Conservation (phyloP, 352 stramenopile species). For the Elongisporangium prolatum region DNA sequence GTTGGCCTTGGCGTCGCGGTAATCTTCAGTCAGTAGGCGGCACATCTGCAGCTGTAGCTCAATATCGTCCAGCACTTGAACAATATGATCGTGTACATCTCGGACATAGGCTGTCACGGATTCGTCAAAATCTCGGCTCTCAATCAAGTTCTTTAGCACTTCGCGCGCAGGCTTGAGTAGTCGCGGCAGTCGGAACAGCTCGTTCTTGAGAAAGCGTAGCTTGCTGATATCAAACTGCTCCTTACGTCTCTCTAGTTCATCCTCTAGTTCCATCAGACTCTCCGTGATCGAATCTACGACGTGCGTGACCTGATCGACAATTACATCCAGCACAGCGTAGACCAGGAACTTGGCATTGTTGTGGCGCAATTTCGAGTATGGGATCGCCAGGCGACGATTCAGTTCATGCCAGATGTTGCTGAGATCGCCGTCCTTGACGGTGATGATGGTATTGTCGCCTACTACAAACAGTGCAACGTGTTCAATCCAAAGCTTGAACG, state of each 20-base stretch:
- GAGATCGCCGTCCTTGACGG: conserved; percentile 64
- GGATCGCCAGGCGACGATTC: conserved; percentile 63
- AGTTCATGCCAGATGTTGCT: conserved; percentile 74
- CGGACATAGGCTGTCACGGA: conserved; percentile 76
- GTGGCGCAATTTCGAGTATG: conserved; percentile 87
- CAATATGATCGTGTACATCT: conserved; percentile 82
- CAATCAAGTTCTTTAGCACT: conserved; percentile 81
- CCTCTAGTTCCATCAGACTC: conserved; percentile 72
- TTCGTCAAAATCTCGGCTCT: conserved; percentile 78
- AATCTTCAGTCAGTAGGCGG: conserved; percentile 71
- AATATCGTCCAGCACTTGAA: conserved; percentile 78
- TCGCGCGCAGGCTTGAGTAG: conserved; percentile 78
- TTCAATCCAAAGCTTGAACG: conserved; percentile 76
- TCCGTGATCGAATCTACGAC: conserved; percentile 77
- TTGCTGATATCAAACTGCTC: conserved; percentile 72
- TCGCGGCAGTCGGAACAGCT: conserved; percentile 69
- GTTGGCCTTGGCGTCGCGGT: conserved; percentile 75
- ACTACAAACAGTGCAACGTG: conserved; percentile 84
- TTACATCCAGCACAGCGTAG: conserved; percentile 84
- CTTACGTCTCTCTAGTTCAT: conserved; percentile 56
- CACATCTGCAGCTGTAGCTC: conserved; percentile 82
- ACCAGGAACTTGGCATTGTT: conserved; percentile 86
- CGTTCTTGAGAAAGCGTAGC: conserved; percentile 71
- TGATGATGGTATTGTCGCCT: conserved; percentile 80
- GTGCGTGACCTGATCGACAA: conserved; percentile 78